Evolutionary conservation across 75 land plant genomes (phyloP), one percentile per base, ranked within the genome.

Genomic region (Selaginella moellendorffii): DNA sequence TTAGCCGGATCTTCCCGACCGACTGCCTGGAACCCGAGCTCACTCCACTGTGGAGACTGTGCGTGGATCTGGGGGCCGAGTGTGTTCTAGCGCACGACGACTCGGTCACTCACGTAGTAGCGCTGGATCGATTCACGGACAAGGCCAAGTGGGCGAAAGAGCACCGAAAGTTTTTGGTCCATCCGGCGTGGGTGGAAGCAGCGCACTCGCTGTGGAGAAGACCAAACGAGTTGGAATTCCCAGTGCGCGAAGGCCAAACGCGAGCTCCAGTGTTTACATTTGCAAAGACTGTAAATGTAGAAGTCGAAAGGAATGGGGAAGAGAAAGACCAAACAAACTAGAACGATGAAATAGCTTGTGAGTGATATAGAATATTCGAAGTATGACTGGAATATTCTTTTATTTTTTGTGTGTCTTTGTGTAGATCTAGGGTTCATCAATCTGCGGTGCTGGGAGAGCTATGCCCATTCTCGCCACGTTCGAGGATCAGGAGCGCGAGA

Each of bases 401-500:
- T 36, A 5, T 5, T 36, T n/a, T n/a, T n/a, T n/a, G n/a, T n/a
- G n/a, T n/a, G n/a, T n/a, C n/a, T n/a, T n/a, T n/a, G n/a, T n/a
- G n/a, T n/a, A n/a, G 46, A 36, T 36, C 14, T 36, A 36, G 46
- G 46, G 46, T 36, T 36, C 10, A 5, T 36, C 46, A 36, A 36
- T 14, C 46, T 5, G 46, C 10, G 46, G 10, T 5, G 46, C 46
- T 36, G 10, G 14, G 5, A 5, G 5, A 36, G 14, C 46, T 14
- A 36, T 36, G 46, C 46, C 46, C 46, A 14, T 36, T 36, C 46
- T 36, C 46, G 88, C 88, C 0, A 88, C 96, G 14, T 92, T 92
- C 70, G 97, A 92, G 75, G 96, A 92, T 46, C 65, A 79, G 24
- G 97, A 92, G 81, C 81, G 81, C 74, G 97, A 92, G 74, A 87